Evolutionary conservation across 495 filamentous ascomycete genomes (phyloP).

Genomic region (Haplographium delicatum): DNA sequence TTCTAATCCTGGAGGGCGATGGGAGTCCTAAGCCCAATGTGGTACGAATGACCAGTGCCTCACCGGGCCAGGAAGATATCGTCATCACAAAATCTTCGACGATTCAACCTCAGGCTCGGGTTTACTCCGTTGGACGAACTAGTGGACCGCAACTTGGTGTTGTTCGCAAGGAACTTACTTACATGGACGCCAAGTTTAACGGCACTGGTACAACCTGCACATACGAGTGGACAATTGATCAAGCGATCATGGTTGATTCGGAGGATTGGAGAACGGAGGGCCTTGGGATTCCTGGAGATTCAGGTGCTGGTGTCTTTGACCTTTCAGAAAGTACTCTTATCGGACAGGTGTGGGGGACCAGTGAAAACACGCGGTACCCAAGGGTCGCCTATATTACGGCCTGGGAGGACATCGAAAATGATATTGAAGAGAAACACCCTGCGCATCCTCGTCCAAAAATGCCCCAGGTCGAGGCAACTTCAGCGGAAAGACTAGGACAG

Average conservation of each 20-base stretch:
- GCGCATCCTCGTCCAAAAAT: not conserved
- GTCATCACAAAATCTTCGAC: too few species aligned
- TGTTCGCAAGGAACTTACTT: too few species aligned
- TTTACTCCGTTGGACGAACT: too few species aligned
- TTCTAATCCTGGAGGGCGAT: too few species aligned
- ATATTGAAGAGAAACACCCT: not conserved
- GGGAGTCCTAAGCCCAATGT: too few species aligned
- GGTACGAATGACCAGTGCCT: too few species aligned
- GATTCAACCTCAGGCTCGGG: too few species aligned
- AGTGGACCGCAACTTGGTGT: too few species aligned
- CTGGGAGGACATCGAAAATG: not conserved
- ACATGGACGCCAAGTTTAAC: too few species aligned
- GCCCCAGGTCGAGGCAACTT: not conserved
- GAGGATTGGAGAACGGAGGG: not conserved
- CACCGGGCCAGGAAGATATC: too few species aligned
- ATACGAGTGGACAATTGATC: too few species aligned
- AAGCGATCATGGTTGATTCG: not conserved
- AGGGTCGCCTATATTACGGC: not conserved
- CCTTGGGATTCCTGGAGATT: not conserved
- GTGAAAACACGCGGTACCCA: not conserved
- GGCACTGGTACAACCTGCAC: too few species aligned
- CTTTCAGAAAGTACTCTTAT: not conserved
- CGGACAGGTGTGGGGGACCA: not conserved
- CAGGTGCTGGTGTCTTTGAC: not conserved
- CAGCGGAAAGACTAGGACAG: not conserved